Conservation (phyloP, 805 yeast genomes). For the Dipodascus geniculatus region DNA sequence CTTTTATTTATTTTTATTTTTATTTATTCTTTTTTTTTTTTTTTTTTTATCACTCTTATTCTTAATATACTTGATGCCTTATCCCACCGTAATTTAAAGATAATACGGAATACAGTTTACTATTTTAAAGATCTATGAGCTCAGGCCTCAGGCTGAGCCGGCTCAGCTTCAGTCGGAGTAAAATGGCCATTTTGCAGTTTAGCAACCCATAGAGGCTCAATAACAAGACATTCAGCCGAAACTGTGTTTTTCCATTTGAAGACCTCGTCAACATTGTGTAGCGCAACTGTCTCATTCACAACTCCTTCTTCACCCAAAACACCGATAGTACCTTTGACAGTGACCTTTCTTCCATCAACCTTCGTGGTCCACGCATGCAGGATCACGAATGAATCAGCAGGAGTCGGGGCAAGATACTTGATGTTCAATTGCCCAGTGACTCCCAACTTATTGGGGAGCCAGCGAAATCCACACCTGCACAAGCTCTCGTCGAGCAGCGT, state of each 20-base stretch:
- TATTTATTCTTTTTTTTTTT: too few relatives aligned
- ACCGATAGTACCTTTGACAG: conserved; percentile 55
- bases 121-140: not conserved
- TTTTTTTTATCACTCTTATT: not conserved
- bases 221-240: conserved; percentile 24
- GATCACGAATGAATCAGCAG: conserved; percentile 52
- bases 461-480: conserved; percentile 75
- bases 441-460: conserved; percentile 70
- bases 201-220: conserved; percentile 30
- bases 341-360: conserved; percentile 68
- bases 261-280: conserved; percentile 7
- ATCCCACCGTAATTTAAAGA: too few relatives aligned
- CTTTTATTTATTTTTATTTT: too few relatives aligned
- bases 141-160: not conserved
- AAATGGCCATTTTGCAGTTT: conserved; percentile 10
- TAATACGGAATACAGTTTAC: not conserved
- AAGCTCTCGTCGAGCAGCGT: conserved; percentile 79
- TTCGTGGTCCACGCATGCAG: conserved; percentile 56
- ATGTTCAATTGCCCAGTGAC: conserved; percentile 74
- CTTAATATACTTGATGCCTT: too few relatives aligned
- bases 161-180: not conserved
- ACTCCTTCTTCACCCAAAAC: conserved; percentile 28
- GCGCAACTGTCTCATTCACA: not conserved
- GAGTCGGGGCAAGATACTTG: conserved; percentile 45
- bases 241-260: conserved; percentile 16